Evolutionary conservation across 1,139 yeast genomes (phyloP).

Genomic region (Schizosaccharomyces versatilis): DNA sequence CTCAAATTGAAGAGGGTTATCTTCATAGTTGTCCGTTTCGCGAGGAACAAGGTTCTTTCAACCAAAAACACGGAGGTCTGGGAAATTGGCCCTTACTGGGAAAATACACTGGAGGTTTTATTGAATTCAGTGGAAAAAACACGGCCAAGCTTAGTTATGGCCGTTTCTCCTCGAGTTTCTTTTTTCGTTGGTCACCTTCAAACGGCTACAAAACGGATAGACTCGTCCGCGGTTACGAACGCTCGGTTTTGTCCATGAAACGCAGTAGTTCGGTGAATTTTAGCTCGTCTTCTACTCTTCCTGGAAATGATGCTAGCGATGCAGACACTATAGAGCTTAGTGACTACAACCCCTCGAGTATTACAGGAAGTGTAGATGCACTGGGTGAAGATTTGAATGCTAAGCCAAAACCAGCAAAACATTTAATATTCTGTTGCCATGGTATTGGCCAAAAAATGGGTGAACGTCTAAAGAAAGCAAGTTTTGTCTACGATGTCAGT

Average conservation of each 20-base stretch:
- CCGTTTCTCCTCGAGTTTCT: conserved; percentile 14
- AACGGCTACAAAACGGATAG: conserved; percentile 13
- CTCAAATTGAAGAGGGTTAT: conserved; percentile 39
- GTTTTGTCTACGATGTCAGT: conserved; percentile 71
- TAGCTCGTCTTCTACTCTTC: neutral
- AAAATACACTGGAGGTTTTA: conserved; percentile 14
- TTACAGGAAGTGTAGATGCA: neutral
- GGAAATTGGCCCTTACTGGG: conserved; percentile 14
- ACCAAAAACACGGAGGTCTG: neutral
- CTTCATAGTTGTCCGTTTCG: conserved; percentile 18
- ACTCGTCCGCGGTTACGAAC: conserved; percentile 14
- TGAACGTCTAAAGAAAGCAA: conserved; percentile 52
- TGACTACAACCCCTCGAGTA: neutral
- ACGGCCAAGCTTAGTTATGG: conserved; percentile 15
- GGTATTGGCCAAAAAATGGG: conserved; percentile 88
- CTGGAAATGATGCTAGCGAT: neutral
- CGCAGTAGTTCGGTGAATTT: neutral
- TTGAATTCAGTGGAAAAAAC: conserved; percentile 13
- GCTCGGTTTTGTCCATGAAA: neutral
- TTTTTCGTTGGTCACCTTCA: conserved; percentile 14
- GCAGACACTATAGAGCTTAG: neutral
- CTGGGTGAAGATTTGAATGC: neutral
- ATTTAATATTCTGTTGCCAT: conserved; percentile 64
- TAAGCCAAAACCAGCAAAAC: conserved; percentile 28
- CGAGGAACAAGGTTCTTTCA: conserved; percentile 3